phyloP scores from a whole-genome alignment of 331 rosid genomes.

The Stylosanthes scabra region DNA sequence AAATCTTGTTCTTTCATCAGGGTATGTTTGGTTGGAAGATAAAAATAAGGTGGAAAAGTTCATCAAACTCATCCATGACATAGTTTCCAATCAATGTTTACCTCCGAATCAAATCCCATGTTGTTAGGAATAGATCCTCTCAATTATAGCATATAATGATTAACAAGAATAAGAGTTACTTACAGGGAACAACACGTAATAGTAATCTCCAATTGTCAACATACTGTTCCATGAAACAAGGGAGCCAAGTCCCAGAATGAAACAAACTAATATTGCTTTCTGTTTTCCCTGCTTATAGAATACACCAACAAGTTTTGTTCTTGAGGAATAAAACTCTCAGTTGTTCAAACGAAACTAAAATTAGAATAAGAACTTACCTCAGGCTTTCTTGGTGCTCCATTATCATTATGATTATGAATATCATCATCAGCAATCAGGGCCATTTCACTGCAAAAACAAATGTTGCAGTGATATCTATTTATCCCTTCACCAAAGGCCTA shows the following conservation, averaged over 20 bases:
- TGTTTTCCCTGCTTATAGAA: constrained; percentile 58
- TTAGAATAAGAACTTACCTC: constrained; percentile 47
- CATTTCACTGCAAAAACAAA: constrained; percentile 19
- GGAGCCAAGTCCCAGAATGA: constrained; percentile 84
- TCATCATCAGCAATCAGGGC: constrained; percentile 40
- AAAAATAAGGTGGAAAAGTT: no score
- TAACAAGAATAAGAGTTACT: constrained; percentile 3
- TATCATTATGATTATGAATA: background rate
- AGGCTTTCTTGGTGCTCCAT: constrained; percentile 38
- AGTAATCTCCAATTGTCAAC: constrained; percentile 73
- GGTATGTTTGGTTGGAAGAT: no score
- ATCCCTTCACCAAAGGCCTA: background rate
- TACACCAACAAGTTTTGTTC: background rate
- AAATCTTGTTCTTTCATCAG: no score
- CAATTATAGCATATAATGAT: no score
- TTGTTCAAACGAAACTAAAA: constrained; percentile 8
- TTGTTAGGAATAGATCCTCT: no score
- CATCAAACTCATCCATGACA: no score
- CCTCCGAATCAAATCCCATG: no score
- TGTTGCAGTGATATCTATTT: background rate
- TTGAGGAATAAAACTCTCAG: background rate
- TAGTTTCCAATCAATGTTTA: no score
- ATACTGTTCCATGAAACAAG: constrained; percentile 73
- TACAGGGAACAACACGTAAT: constrained; percentile 69
- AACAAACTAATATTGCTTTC: constrained; percentile 62